Evolutionary conservation across 2,329 filamentous ascomycete species (phyloP).

Genomic region (Aspergillus hortae): DNA sequence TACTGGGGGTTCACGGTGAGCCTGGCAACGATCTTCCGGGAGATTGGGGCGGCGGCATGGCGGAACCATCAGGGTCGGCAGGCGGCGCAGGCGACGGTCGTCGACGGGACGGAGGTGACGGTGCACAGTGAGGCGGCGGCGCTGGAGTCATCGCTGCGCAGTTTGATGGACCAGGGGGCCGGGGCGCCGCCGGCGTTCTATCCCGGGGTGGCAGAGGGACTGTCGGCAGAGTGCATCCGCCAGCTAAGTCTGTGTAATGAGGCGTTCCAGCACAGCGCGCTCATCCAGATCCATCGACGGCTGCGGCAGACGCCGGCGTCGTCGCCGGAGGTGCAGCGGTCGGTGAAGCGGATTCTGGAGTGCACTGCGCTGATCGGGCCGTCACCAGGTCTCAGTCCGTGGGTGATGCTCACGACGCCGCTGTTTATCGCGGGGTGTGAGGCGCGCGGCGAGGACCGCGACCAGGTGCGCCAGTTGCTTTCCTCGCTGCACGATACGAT

Average conservation of each 20-base stretch:
- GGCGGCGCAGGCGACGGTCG: constrained; percentile 13
- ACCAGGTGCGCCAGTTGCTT: constrained; percentile 30
- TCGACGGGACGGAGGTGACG: constrained; percentile 19
- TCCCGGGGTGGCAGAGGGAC: constrained; percentile 31
- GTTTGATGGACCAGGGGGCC: constrained; percentile 32
- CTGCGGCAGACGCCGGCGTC: constrained; percentile 30
- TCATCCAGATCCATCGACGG: constrained; percentile 42
- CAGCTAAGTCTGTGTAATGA: constrained; percentile 41
- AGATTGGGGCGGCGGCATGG: constrained; percentile 37
- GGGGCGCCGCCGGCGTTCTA: constrained; percentile 31
- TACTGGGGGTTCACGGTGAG: constrained; percentile 43
- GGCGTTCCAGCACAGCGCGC: constrained; percentile 42
- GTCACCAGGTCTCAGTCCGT: constrained; percentile 37
- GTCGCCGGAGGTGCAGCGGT: constrained; percentile 30
- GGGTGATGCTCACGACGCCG: constrained; percentile 42
- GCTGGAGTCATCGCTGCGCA: constrained; percentile 32
- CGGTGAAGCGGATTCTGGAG: constrained; percentile 38
- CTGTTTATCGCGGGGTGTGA: constrained; percentile 44
- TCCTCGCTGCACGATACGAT: constrained; percentile 36
- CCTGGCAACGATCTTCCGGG: constrained; percentile 36
- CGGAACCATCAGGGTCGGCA: constrained; percentile 21
- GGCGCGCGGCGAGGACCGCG: constrained; percentile 35
- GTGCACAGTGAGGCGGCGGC: constrained; percentile 26
- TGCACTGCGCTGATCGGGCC: constrained; percentile 38
- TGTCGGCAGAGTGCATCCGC: constrained; percentile 29